A percentile compares a stretch with the other conserved stretches of the same genome.
Evolutionary conservation across 2,329 filamentous ascomycete genomes (phyloP).

Genomic region (Clonostachys rosea): DNA sequence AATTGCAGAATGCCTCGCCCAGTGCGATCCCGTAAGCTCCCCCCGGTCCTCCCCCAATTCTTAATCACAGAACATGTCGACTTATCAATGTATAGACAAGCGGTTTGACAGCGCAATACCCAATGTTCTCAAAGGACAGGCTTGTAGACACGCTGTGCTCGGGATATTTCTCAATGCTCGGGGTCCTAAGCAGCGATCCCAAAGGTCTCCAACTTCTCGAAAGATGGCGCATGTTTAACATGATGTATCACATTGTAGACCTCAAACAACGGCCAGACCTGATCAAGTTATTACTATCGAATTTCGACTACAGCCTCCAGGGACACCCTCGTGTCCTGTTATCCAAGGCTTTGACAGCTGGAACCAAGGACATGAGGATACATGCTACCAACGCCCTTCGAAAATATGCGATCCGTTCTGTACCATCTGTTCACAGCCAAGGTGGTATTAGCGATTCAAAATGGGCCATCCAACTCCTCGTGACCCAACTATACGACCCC

Average conservation of each 20-base stretch:
- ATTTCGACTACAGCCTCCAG: conserved; percentile 85
- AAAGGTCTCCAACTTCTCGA: conserved; percentile 88
- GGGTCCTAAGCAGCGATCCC: conserved; percentile 75
- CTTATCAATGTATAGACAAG: conserved; percentile 43
- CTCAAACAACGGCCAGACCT: conserved; percentile 86
- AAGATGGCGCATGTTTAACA: conserved; percentile 97
- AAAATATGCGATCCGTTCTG: conserved; percentile 68
- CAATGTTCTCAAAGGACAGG: conserved; percentile 82
- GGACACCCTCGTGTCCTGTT: conserved; percentile 90
- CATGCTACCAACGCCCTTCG: conserved; percentile 82
- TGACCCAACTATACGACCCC: conserved; percentile 96
- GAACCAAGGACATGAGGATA: conserved; percentile 87
- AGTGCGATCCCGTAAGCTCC: conserved; percentile 75
- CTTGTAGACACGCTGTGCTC: conserved; percentile 83
- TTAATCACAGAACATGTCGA: not conserved
- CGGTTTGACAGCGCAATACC: conserved; percentile 73
- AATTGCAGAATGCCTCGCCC: conserved; percentile 91
- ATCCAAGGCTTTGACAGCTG: conserved; percentile 88
- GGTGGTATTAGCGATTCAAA: conserved; percentile 64
- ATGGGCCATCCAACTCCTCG: conserved; percentile 94
- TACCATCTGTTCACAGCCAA: conserved; percentile 27
- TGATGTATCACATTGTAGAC: conserved; percentile 98
- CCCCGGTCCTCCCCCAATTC: conserved; percentile 1
- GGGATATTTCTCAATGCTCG: conserved; percentile 92
- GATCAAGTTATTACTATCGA: conserved; percentile 80